A percentile compares a stretch with the other conserved stretches of the same genome.
phyloP scores from a whole-genome alignment of 768 basidiomycete genomes.

The Chiua virens region DNA sequence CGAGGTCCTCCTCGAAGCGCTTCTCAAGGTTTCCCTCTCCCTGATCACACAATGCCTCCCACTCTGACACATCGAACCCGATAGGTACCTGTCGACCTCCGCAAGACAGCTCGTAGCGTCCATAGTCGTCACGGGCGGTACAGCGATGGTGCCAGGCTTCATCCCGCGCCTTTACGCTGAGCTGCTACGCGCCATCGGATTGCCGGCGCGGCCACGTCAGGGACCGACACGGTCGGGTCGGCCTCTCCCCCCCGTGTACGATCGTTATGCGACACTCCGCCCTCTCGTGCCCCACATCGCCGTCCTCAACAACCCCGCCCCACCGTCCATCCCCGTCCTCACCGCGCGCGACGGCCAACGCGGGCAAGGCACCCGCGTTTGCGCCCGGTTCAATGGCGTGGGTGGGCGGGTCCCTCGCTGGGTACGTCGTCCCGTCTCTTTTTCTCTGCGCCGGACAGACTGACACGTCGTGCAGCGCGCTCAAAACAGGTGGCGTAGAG shows the following conservation, averaged over 20 bases:
- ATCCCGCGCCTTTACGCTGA: slow-evolving; percentile 85
- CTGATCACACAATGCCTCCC: neutral
- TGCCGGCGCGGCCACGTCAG: slow-evolving; percentile 34
- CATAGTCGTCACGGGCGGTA: slow-evolving; percentile 86
- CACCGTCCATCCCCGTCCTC: slow-evolving; percentile 46
- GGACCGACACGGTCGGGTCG: slow-evolving; percentile 36
- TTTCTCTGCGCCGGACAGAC: neutral
- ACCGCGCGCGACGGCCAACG: slow-evolving; percentile 55
- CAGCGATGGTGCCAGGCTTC: slow-evolving; percentile 89
- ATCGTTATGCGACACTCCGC: slow-evolving; percentile 74
- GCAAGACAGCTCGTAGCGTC: slow-evolving; percentile 80
- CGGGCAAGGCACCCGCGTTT: slow-evolving; percentile 88
- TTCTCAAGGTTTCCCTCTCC: slow-evolving; percentile 62
- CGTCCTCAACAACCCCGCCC: slow-evolving; percentile 82
- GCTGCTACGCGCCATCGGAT: slow-evolving; percentile 60
- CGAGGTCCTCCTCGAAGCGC: slow-evolving; percentile 73
- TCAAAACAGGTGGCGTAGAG: slow-evolving; percentile 86
- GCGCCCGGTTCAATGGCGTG: slow-evolving; percentile 78
- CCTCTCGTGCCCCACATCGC: slow-evolving; percentile 71
- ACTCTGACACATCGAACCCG: neutral
- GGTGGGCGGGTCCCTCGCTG: slow-evolving; percentile 93
- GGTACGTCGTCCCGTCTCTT: slow-evolving; percentile 48
- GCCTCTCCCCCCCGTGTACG: slow-evolving; percentile 52
- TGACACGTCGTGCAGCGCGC: slow-evolving; percentile 45
- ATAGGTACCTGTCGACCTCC: slow-evolving; percentile 88